Conservation (phyloP, 805 yeast genomes). For the Jamesozyma hellenica region DNA sequence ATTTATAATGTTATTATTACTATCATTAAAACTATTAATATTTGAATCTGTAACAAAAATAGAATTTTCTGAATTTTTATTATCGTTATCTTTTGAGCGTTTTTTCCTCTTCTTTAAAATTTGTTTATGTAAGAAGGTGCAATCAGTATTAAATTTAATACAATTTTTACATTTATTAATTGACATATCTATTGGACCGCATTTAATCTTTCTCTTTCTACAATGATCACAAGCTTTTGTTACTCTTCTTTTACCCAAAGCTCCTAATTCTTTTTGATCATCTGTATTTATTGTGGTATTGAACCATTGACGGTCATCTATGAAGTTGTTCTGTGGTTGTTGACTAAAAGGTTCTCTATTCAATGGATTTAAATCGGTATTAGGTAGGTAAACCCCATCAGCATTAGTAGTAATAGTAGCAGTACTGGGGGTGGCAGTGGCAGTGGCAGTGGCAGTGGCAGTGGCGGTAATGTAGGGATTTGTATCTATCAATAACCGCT, state of each 20-base stretch:
- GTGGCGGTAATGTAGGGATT: no score
- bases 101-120: not conserved
- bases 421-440: no score
- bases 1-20: not conserved
- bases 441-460: no score
- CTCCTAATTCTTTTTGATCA: not conserved
- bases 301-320: not conserved
- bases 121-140: constrained; percentile 21
- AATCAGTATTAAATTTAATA: constrained; percentile 16
- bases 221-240: constrained; percentile 28
- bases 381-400: no score
- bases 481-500: no score
- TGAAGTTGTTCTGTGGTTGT: not conserved
- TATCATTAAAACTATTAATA: not conserved
- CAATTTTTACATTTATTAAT: constrained; percentile 24
- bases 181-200: constrained; percentile 17
- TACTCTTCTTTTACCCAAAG: constrained; percentile 17
- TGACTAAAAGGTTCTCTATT: not conserved
- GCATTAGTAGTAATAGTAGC: no score
- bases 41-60: not conserved
- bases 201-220: constrained; percentile 26
- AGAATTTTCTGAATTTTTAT: not conserved
- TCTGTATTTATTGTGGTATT: not conserved
- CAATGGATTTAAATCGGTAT: no score
- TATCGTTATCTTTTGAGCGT: not conserved